Evolutionary conservation across 2,329 filamentous ascomycete genomes (phyloP).

Genomic region (Paracamarosporium sp.): DNA sequence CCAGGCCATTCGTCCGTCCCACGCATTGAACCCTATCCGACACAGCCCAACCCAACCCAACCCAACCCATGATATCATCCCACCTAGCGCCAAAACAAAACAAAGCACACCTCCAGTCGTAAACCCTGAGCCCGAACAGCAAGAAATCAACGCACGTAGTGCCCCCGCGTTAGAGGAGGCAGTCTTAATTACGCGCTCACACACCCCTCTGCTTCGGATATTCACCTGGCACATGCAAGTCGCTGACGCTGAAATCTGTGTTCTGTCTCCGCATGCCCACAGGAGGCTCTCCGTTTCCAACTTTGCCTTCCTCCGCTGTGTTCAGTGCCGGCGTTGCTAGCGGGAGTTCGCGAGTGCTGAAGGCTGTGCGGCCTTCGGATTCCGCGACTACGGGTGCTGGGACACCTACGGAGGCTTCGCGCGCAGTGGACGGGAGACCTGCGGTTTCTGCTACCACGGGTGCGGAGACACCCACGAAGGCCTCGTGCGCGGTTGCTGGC

Average conservation of each 20-base stretch:
- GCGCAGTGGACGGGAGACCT: slow-evolving; percentile 27
- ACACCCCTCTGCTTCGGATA: slow-evolving; percentile 55
- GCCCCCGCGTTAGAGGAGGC: too few species aligned
- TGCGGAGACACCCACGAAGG: too few species aligned
- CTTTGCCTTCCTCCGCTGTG: slow-evolving; percentile 15
- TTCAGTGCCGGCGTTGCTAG: not conserved
- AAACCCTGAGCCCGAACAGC: too few species aligned
- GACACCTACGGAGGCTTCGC: slow-evolving; percentile 40
- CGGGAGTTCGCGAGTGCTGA: slow-evolving; percentile 17
- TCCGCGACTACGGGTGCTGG: slow-evolving; percentile 6
- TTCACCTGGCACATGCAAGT: slow-evolving; percentile 73
- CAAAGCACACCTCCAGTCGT: too few species aligned
- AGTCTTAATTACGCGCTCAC: too few species aligned
- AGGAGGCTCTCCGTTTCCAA: slow-evolving; percentile 38
- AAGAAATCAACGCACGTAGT: too few species aligned
- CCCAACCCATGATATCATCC: too few species aligned
- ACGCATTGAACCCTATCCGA: too few species aligned
- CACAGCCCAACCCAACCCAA: too few species aligned
- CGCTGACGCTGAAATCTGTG: slow-evolving; percentile 62
- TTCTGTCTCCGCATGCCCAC: slow-evolving; percentile 55
- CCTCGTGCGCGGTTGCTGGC: slow-evolving; percentile 19
- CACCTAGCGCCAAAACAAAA: too few species aligned
- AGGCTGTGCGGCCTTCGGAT: not conserved
- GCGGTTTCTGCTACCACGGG: too few species aligned
- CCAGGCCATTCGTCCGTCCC: too few species aligned